Evolutionary conservation across 2,329 filamentous ascomycete species (phyloP).

Genomic region (Diaporthe citriasiana): DNA sequence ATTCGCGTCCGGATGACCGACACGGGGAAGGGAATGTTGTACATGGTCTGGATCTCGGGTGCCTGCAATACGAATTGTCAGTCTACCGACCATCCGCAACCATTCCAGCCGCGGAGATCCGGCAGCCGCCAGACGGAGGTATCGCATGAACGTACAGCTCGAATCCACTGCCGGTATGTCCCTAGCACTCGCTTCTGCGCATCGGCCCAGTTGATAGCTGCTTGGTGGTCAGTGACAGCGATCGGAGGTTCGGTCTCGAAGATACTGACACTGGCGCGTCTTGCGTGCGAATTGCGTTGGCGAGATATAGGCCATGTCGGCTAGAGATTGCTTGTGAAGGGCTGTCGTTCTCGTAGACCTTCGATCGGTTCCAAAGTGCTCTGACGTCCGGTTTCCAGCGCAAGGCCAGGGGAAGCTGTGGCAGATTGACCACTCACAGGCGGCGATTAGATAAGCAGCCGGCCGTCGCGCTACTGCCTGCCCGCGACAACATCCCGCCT

Average conservation of each 20-base stretch:
- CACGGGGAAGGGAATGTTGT: constrained; percentile 90
- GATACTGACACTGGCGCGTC: constrained; percentile 80
- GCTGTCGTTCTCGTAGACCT: constrained; percentile 50
- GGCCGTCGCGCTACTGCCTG: constrained; percentile 12
- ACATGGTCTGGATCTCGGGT: constrained; percentile 97
- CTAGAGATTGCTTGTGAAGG: constrained; percentile 55
- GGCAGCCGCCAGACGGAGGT: not conserved
- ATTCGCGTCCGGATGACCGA: constrained; percentile 92
- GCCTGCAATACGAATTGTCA: constrained; percentile 69
- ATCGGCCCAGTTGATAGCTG: constrained; percentile 91
- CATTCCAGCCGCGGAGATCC: not conserved
- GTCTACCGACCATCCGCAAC: not conserved
- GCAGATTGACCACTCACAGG: constrained; percentile 43
- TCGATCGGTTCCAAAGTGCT: constrained; percentile 41
- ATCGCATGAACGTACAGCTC: constrained; percentile 79
- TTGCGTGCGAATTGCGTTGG: constrained; percentile 91
- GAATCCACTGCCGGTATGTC: constrained; percentile 95
- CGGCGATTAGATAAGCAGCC: constrained; percentile 34
- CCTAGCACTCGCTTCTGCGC: constrained; percentile 88
- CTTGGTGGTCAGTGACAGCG: constrained; percentile 53
- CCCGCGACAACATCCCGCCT: constrained; percentile 1
- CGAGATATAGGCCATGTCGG: constrained; percentile 83
- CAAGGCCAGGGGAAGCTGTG: constrained; percentile 22
- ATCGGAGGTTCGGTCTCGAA: not conserved
- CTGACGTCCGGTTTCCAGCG: constrained; percentile 36